phyloP scores from a whole-genome alignment of 2,329 filamentous ascomycete species.

The Stenocarpella maydis region DNA sequence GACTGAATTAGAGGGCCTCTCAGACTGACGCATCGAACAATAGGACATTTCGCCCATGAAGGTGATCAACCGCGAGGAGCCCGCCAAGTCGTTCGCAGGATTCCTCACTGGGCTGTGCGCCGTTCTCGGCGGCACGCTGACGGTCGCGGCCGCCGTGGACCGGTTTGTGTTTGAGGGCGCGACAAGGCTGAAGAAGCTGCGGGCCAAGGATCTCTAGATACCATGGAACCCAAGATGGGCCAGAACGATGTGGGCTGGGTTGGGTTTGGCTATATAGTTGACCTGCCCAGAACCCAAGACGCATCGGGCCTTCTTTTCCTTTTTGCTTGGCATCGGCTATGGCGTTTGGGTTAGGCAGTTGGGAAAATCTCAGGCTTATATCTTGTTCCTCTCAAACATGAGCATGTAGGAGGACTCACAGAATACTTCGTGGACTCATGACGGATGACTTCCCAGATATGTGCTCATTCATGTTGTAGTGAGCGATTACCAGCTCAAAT shows the following conservation, averaged over 20 bases:
- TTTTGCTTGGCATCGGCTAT: constrained; percentile 36
- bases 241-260: no score
- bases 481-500: not conserved
- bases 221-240: not conserved
- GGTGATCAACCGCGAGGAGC: constrained; percentile 94
- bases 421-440: not conserved
- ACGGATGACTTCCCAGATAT: not conserved
- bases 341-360: constrained; percentile 35
- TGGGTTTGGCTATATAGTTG: not conserved
- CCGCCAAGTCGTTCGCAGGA: constrained; percentile 86
- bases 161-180: constrained; percentile 90
- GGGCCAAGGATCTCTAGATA: constrained; percentile 64
- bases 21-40: constrained; percentile 37
- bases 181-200: constrained; percentile 86
- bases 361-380: constrained; percentile 9
- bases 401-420: not conserved
- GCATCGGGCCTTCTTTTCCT: not conserved
- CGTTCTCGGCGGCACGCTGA: constrained; percentile 92
- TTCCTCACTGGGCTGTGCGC: constrained; percentile 96
- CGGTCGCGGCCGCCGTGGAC: constrained; percentile 93
- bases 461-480: not conserved
- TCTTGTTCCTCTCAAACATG: not conserved
- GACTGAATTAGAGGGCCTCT: not conserved
- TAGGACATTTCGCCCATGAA: constrained; percentile 99
- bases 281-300: constrained; percentile 4